phyloP scores from a whole-genome alignment of 768 basidiomycete species.

The Leccinum arenicola region DNA sequence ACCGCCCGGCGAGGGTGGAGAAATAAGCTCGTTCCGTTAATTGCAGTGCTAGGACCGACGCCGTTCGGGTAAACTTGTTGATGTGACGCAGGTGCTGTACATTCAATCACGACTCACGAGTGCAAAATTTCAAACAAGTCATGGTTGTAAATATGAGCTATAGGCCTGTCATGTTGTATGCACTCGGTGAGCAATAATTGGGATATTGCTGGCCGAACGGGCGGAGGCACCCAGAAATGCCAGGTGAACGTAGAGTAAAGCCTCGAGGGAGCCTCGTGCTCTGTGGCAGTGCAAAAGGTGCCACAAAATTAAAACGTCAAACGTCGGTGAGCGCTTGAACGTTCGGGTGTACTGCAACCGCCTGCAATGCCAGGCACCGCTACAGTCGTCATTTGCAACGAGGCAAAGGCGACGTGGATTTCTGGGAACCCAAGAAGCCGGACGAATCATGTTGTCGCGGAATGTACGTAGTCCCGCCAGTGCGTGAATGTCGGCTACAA shows the following conservation, averaged over 20 bases:
- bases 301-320: not conserved
- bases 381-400: conserved; percentile 12
- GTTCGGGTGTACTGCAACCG: conserved; percentile 8
- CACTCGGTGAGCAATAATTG: not conserved
- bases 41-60: conserved; percentile 20
- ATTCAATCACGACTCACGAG: not conserved
- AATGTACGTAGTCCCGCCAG: not conserved
- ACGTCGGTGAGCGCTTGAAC: conserved; percentile 4
- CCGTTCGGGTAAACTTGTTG: conserved; percentile 5
- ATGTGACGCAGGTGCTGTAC: conserved; percentile 15
- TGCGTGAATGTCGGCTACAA: not conserved
- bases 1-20: conserved; percentile 15
- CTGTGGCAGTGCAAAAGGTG: conserved; percentile 22
- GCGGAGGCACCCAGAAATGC: not conserved
- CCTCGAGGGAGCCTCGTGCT: conserved; percentile 29
- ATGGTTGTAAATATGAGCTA: conserved; percentile 1
- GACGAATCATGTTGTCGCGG: not conserved
- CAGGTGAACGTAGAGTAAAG: conserved; percentile 2
- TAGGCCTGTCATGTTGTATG: conserved; percentile 4
- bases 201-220: not conserved
- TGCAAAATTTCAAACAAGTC: not conserved
- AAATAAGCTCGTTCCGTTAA: conserved; percentile 12
- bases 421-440: conserved; percentile 2
- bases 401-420: conserved; percentile 20
- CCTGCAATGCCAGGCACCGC: conserved; percentile 13